A percentile compares a stretch with the other conserved stretches of the same genome.
phyloP scores from a whole-genome alignment of 257 asterid genomes.

The Solanum gracilifrons region DNA sequence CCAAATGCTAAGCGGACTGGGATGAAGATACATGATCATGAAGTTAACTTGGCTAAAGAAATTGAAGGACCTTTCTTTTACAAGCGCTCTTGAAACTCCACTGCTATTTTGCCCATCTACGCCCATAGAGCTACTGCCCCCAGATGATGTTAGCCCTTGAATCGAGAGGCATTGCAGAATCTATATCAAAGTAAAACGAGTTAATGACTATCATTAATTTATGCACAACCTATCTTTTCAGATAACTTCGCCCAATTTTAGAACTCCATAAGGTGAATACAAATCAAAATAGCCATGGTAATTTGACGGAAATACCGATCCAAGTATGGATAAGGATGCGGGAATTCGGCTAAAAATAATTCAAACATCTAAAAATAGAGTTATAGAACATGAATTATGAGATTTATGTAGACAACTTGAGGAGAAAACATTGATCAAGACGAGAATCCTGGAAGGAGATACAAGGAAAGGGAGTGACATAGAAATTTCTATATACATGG shows the following conservation, averaged over 20 bases:
- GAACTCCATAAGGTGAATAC: not conserved
- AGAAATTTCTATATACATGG: too few relatives aligned
- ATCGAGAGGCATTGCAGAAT: constrained; percentile 72
- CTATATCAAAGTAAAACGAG: constrained; percentile 19
- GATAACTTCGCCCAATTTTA: not conserved
- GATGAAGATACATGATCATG: not conserved
- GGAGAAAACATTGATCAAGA: too few relatives aligned
- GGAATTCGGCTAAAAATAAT: too few relatives aligned
- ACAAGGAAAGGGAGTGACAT: too few relatives aligned
- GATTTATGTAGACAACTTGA: too few relatives aligned
- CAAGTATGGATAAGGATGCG: not conserved
- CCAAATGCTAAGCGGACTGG: not conserved
- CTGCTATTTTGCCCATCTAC: constrained; percentile 90
- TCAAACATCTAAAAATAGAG: too few relatives aligned
- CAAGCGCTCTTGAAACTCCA: constrained; percentile 83
- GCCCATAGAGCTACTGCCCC: constrained; percentile 64
- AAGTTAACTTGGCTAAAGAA: not conserved
- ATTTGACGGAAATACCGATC: not conserved
- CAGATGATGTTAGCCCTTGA: constrained; percentile 85
- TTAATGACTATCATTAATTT: not conserved
- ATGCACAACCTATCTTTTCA: not conserved
- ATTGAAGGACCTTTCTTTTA: constrained; percentile 67
- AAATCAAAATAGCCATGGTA: not conserved
- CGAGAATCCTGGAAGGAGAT: too few relatives aligned
- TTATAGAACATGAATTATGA: too few relatives aligned